Percentiles rank a stretch among this genome's conserved stretches.
Conservation (phyloP, 2,329 filamentous ascomycete genomes). For the Verticillium dahliae region DNA sequence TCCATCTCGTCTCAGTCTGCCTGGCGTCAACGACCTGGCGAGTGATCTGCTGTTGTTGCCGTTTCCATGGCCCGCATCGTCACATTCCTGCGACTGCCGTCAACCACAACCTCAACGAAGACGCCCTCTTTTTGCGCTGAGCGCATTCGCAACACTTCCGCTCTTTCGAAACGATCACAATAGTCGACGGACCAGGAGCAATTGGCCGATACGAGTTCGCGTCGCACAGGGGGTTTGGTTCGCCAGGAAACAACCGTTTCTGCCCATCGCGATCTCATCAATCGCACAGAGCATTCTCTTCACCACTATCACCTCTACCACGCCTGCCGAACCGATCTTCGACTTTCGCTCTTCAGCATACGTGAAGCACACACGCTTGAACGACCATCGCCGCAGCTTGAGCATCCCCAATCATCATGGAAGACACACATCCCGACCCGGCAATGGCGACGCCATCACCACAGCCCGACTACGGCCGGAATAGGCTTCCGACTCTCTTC, state of each 20-base stretch:
- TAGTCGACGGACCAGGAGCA: background rate
- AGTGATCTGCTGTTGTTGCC: background rate
- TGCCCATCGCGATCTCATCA: background rate
- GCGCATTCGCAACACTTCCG: background rate
- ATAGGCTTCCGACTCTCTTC: slow-evolving; percentile 87
- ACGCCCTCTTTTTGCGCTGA: background rate
- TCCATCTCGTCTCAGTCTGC: background rate
- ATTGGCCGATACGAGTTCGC: background rate
- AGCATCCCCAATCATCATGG: background rate
- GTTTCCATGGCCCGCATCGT: background rate
- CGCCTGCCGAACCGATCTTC: background rate
- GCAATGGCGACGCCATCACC: slow-evolving; percentile 39
- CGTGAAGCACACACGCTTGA: background rate
- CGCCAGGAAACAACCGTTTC: background rate
- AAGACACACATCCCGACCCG: background rate
- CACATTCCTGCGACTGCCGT: background rate
- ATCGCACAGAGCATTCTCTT: background rate
- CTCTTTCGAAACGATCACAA: background rate
- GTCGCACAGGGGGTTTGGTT: background rate
- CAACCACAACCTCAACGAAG: background rate
- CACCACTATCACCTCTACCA: background rate
- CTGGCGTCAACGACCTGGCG: background rate
- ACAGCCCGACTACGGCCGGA: slow-evolving; percentile 58
- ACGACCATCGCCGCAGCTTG: background rate
- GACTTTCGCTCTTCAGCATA: background rate